Evolutionary conservation across 257 asterid species (phyloP), one percentile per base, ranked within the genome.

Genomic region (Coffea canephora): DNA sequence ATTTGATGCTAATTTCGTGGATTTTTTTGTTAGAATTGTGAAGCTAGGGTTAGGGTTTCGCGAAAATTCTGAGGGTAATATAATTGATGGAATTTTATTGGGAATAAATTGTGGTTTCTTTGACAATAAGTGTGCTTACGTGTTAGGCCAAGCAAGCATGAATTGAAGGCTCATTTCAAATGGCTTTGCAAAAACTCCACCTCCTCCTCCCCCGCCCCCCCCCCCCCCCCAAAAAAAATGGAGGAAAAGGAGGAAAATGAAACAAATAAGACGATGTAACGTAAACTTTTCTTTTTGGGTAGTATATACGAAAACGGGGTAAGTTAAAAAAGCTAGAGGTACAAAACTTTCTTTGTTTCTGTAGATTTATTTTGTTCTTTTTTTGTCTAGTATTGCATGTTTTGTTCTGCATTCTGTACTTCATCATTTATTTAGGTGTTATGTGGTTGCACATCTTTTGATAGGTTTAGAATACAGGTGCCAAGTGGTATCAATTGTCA

Each of bases 31-130:
- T 1, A 2, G 31, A 41, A 45, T 75, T 85, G 69, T 69, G 66
- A 74, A 79, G 67, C 81, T 88, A 78, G 90, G 94, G 90, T 87
- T 87, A 84, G 88, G 94, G 86, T 85, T 89, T 85, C 36, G n/a
- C 46, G 50, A 69, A 12, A 75, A 36, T 69, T 69, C n/a, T 18
- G 66, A 5, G 61, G 0, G 19, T 74, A 46, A 65, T 27, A 34
- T 73, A 2, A 74, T 27, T 4, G 18, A 49, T 73, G 25, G 36
- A 52, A 7, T 70, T 79, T 62, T 23, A 34, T 81, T 78, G 88
- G 80, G 82, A 71, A 34, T 48, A 54, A 64, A 36, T 36, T 6
- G 57, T 36, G 12, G 23, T 69, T 55, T 11, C 54, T 25, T 14
- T 19, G 3, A 65, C 8, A 50, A 46, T 12, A 57, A 25, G 39